Conservation (phyloP, 768 basidiomycete species). For the Psilocybe cyanescens region DNA sequence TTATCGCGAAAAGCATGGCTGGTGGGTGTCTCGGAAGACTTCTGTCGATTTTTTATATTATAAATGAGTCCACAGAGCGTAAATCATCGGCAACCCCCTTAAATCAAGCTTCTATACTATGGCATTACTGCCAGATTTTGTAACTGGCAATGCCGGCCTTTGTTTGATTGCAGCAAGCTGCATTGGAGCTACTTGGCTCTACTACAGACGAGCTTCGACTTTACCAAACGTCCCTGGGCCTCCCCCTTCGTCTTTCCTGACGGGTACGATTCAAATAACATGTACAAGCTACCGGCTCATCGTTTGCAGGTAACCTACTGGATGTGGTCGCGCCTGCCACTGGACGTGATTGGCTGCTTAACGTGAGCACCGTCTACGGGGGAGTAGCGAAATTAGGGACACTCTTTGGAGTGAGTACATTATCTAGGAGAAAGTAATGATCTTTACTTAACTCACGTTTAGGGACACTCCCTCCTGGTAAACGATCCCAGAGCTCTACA, state of each 20-base stretch:
- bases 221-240: background rate
- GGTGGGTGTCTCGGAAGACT: too few relatives aligned
- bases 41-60: too few relatives aligned
- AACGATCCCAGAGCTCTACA: background rate
- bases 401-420: background rate
- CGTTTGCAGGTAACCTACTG: background rate
- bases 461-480: background rate
- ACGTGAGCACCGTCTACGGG: background rate
- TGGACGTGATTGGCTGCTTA: background rate
- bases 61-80: too few relatives aligned
- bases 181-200: background rate
- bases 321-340: background rate
- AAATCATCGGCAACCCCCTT: too few relatives aligned
- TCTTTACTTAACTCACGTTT: background rate
- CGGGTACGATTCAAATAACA: background rate
- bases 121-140: background rate
- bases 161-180: background rate
- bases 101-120: background rate
- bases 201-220: background rate
- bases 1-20: too few relatives aligned
- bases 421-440: background rate
- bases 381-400: background rate
- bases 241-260: background rate
- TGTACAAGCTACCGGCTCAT: background rate
- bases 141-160: background rate